Conservation (phyloP, 345 rosid genomes). For the Gossypium australe region DNA sequence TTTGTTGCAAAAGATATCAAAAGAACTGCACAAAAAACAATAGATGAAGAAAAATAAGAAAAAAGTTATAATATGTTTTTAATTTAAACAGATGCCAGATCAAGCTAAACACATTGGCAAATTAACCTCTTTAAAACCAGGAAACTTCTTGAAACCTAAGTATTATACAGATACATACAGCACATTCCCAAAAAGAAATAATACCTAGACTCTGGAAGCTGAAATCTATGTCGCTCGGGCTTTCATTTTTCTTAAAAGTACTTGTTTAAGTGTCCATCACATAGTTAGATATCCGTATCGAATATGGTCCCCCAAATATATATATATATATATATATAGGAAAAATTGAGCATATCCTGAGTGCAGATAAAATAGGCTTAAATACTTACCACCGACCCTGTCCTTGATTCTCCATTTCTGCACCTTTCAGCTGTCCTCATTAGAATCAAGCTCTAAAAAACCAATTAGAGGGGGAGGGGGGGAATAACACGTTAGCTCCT, state of each 20-base stretch:
- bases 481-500: neutral
- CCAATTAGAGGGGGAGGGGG: neutral
- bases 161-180: neutral
- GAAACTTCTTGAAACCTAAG: neutral
- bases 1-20: neutral
- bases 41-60: neutral
- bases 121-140: neutral
- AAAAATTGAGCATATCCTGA: neutral
- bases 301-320: neutral
- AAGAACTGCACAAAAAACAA: neutral
- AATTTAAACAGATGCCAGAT: neutral
- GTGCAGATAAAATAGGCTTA: neutral
- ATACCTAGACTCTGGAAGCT: neutral
- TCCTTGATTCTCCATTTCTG: slow-evolving; percentile 26
- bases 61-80: neutral
- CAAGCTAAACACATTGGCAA: neutral
- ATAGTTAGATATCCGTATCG: neutral
- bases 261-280: neutral
- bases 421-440: slow-evolving; percentile 42
- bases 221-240: neutral
- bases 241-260: neutral
- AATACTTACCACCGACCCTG: slow-evolving; percentile 33
- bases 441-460: slow-evolving; percentile 23
- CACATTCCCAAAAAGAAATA: neutral
- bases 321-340: neutral